Conservation (phyloP, 768 basidiomycete genomes). For the Hericium alpestre region DNA sequence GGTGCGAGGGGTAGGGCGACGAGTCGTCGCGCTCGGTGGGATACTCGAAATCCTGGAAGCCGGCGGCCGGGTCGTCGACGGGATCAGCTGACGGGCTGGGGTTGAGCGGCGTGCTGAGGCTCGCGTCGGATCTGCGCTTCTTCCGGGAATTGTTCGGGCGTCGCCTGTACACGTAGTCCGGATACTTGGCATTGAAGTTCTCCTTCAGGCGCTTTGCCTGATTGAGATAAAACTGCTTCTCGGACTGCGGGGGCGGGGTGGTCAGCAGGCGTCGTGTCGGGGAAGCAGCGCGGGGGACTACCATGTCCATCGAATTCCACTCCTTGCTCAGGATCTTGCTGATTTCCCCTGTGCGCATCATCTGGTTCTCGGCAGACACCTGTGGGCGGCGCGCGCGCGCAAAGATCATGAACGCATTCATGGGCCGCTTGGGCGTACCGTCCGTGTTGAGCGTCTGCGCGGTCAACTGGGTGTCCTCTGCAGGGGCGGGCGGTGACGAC, state of each 20-base stretch:
- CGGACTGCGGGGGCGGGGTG: slow-evolving; percentile 33
- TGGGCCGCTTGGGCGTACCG: slow-evolving; percentile 81
- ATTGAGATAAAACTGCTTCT: slow-evolving; percentile 83
- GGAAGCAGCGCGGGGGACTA: slow-evolving; percentile 21
- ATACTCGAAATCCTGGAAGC: slow-evolving; percentile 22
- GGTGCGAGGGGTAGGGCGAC: slow-evolving; percentile 10
- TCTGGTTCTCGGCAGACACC: slow-evolving; percentile 77
- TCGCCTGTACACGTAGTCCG: slow-evolving; percentile 83
- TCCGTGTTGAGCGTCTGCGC: slow-evolving; percentile 77
- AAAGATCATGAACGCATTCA: slow-evolving; percentile 95
- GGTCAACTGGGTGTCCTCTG: slow-evolving; percentile 33
- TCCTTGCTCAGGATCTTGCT: slow-evolving; percentile 81
- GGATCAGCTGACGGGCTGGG: slow-evolving; percentile 21
- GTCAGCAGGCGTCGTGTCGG: neutral
- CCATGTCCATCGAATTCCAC: slow-evolving; percentile 74
- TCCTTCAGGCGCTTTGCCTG: slow-evolving; percentile 82
- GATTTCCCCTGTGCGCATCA: slow-evolving; percentile 85
- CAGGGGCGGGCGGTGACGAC: neutral
- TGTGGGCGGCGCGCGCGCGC: slow-evolving; percentile 74
- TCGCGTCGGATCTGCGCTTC: slow-evolving; percentile 33
- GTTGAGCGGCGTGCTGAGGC: slow-evolving; percentile 21
- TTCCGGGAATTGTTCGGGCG: slow-evolving; percentile 82
- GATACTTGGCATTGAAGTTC: slow-evolving; percentile 75
- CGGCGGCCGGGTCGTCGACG: slow-evolving; percentile 18
- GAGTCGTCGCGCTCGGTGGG: slow-evolving; percentile 30